These are phyloP conservation scores for Monosporascus sp. DNA, from an alignment of 2,329 filamentous ascomycete species.

Conservation along the genomic window DNA sequence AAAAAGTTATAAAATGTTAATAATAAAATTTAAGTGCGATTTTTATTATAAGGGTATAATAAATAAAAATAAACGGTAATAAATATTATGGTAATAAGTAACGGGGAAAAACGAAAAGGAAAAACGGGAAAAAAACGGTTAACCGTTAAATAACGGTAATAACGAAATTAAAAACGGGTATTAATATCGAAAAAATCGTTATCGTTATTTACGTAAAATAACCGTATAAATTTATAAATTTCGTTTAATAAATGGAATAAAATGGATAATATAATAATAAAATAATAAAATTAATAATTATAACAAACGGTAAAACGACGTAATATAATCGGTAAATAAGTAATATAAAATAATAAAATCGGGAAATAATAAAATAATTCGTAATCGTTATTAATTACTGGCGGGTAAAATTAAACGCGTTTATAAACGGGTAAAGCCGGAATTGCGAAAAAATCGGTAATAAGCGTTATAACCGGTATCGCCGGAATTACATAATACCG, in stretches of 20 bases:
- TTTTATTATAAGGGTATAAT: background rate
- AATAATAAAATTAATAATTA: background rate
- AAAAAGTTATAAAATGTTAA: background rate
- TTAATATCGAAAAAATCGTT: background rate
- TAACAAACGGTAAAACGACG: background rate
- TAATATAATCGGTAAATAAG: background rate
- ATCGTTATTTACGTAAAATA: background rate
- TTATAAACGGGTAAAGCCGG: too few species aligned
- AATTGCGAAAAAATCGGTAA: too few species aligned
- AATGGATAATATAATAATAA: background rate
- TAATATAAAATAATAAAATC: constrained; percentile 1
- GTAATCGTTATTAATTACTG: background rate
- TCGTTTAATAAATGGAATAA: background rate
- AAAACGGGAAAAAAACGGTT: background rate
- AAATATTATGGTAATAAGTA: too few species aligned
- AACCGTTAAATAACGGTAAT: background rate
- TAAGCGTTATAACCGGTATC: too few species aligned
- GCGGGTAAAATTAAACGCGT: background rate
- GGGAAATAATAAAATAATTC: background rate
- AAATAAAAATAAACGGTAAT: background rate
- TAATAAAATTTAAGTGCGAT: background rate
- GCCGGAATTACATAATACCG: too few species aligned
- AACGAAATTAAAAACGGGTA: background rate
- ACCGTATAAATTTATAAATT: background rate
- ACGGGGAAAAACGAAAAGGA: background rate